Conservation (phyloP, 768 basidiomycete genomes). For the Mycena vulgaris region DNA sequence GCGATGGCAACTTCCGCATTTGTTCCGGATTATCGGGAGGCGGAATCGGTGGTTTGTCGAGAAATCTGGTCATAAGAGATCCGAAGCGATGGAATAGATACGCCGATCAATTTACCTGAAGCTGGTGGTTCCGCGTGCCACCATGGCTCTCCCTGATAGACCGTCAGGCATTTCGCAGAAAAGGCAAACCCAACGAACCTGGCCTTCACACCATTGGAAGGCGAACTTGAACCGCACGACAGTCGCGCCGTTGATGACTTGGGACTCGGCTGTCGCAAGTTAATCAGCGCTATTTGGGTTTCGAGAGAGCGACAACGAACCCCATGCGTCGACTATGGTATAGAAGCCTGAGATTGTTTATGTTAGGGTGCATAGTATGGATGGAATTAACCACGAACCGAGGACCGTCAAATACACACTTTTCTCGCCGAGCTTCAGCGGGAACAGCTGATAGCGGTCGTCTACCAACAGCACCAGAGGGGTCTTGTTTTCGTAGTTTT, state of each 20-base stretch:
- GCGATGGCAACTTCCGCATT: neutral
- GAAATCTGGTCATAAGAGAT: too few species aligned
- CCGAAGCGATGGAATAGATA: too few species aligned
- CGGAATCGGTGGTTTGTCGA: too few species aligned
- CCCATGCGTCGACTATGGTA: conserved; percentile 11
- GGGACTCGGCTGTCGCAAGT: neutral
- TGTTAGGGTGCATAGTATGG: neutral
- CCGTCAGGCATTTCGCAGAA: neutral
- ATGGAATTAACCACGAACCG: neutral
- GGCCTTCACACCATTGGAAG: conserved; percentile 22
- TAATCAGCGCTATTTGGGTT: neutral
- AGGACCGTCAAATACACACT: conserved; percentile 13
- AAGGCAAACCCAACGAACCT: neutral
- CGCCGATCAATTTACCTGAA: neutral
- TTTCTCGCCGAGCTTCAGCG: neutral
- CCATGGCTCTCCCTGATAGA: conserved; percentile 19
- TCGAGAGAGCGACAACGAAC: neutral
- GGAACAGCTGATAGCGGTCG: conserved; percentile 12
- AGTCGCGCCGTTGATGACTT: neutral
- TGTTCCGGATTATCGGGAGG: too few species aligned
- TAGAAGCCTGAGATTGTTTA: conserved; percentile 9
- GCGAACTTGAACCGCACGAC: conserved; percentile 19
- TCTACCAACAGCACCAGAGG: conserved; percentile 19
- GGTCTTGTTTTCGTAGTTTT: neutral
- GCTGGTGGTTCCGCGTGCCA: neutral